Evolutionary conservation across 805 yeast genomes (phyloP).

Genomic region (Yarrowia keelungensis): DNA sequence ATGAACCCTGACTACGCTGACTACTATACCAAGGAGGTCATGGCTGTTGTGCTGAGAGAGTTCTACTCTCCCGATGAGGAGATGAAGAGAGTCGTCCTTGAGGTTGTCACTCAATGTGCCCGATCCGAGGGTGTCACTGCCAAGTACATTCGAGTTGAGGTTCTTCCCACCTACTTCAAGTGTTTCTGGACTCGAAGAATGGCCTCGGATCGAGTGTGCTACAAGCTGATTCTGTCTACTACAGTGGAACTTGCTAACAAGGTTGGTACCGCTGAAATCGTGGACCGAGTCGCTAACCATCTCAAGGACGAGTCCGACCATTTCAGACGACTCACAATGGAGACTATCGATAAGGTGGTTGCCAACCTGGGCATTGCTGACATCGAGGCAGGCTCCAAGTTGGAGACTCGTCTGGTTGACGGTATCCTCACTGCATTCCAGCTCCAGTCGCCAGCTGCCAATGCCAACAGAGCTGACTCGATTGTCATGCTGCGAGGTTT

Average conservation of each 20-base stretch:
- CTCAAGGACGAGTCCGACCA: constrained; percentile 86
- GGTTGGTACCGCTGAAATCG: constrained; percentile 67
- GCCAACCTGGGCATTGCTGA: constrained; percentile 61
- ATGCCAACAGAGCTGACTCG: constrained; percentile 53
- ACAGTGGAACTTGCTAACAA: constrained; percentile 70
- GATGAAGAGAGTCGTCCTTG: constrained; percentile 75
- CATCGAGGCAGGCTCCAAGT: constrained; percentile 57
- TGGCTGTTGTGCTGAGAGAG: constrained; percentile 71
- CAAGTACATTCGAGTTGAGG: constrained; percentile 58
- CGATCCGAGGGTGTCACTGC: constrained; percentile 62
- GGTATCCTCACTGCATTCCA: constrained; percentile 79
- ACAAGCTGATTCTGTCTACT: constrained; percentile 71
- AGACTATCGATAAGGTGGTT: constrained; percentile 66
- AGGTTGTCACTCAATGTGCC: constrained; percentile 71
- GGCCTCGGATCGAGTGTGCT: constrained; percentile 61
- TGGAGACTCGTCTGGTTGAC: constrained; percentile 74
- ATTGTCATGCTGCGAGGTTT: constrained; percentile 65
- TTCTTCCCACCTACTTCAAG: constrained; percentile 67
- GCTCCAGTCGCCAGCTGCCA: constrained; percentile 60
- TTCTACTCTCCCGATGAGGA: constrained; percentile 86
- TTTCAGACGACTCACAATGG: constrained; percentile 78
- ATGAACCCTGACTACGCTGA: constrained; percentile 85
- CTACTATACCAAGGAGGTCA: constrained; percentile 76
- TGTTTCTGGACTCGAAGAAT: constrained; percentile 83
- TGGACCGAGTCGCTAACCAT: constrained; percentile 62